These are phyloP conservation scores for Geosmithia flava DNA, from an alignment of 2,329 filamentous ascomycete species.

Conservation along the genomic window DNA sequence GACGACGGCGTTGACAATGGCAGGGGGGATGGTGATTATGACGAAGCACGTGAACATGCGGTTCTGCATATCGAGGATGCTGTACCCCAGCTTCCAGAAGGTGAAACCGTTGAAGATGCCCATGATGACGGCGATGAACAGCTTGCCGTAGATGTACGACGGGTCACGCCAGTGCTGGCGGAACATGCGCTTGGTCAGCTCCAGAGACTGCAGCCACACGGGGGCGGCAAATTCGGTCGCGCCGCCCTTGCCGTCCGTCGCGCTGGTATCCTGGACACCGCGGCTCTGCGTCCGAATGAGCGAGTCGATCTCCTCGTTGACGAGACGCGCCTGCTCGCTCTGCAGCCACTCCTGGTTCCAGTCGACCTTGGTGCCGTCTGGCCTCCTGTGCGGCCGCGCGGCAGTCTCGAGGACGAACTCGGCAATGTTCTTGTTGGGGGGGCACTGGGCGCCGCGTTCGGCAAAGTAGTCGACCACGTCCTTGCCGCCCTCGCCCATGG, in stretches of 20 bases:
- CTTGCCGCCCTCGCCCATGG: conserved; percentile 32
- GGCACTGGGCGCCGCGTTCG: conserved; percentile 52
- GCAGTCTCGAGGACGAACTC: conserved; percentile 36
- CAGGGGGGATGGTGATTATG: conserved; percentile 53
- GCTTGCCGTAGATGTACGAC: conserved; percentile 64
- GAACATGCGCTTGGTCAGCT: conserved; percentile 60
- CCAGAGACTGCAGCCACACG: conserved; percentile 45
- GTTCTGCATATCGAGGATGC: conserved; percentile 59
- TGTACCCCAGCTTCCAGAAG: conserved; percentile 57
- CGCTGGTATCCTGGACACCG: conserved; percentile 4
- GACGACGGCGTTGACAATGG: conserved; percentile 60
- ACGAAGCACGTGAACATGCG: conserved; percentile 64
- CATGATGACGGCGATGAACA: conserved; percentile 59
- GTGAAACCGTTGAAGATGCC: conserved; percentile 74
- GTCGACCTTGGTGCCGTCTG: conserved; percentile 34
- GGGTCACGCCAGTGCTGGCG: conserved; percentile 65
- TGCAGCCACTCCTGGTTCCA: conserved; percentile 68
- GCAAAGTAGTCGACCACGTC: conserved; percentile 38
- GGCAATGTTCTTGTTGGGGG: conserved; percentile 37
- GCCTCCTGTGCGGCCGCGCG: conserved; percentile 17
- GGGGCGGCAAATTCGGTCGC: conserved; percentile 55
- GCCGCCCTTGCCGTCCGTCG: conserved; percentile 7
- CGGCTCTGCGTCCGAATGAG: conserved; percentile 20
- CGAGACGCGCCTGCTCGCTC: conserved; percentile 44
- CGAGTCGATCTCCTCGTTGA: conserved; percentile 53